phyloP scores from a whole-genome alignment of 257 asterid species.

The Verbascum thapsus region DNA sequence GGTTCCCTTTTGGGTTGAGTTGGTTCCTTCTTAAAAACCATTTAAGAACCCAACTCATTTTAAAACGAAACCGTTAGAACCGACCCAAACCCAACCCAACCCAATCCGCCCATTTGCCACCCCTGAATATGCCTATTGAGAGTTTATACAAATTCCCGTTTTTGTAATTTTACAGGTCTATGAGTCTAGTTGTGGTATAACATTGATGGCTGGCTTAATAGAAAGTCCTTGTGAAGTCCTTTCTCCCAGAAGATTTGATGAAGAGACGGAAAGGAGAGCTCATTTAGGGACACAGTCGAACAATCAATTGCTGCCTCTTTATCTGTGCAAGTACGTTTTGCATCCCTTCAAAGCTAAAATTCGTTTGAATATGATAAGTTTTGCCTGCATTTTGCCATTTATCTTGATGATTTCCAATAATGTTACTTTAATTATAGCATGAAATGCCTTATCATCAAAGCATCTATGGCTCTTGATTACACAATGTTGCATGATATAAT shows the following conservation, averaged over 20 bases:
- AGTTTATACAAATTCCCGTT: background rate
- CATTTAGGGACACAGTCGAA: slow-evolving; percentile 41
- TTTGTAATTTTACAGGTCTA: slow-evolving; percentile 62
- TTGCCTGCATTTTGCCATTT: slow-evolving; percentile 9
- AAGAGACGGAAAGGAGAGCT: slow-evolving; percentile 72
- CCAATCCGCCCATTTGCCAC: no score
- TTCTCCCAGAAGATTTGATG: slow-evolving; percentile 71
- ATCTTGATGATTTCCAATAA: background rate
- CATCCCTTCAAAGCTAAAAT: slow-evolving; percentile 28
- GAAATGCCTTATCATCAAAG: background rate
- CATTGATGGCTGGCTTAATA: slow-evolving; percentile 68
- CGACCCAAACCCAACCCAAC: no score
- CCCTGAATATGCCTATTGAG: slow-evolving; percentile 4
- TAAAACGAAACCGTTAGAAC: no score
- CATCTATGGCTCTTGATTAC: slow-evolving; percentile 1
- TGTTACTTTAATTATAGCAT: slow-evolving; percentile 16
- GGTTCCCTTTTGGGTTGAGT: no score
- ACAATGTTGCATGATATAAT: background rate
- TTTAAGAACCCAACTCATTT: no score
- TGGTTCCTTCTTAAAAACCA: no score
- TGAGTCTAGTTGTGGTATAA: slow-evolving; percentile 61
- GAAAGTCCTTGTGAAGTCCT: slow-evolving; percentile 85
- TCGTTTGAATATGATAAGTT: background rate
- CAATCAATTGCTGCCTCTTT: slow-evolving; percentile 60
- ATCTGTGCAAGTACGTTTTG: slow-evolving; percentile 81